Percentiles rank a stretch among this genome's conserved stretches.
These are phyloP conservation scores for Debaryomyces fabryi DNA, from an alignment of 1,139 yeast species.

Conservation along the genomic window DNA sequence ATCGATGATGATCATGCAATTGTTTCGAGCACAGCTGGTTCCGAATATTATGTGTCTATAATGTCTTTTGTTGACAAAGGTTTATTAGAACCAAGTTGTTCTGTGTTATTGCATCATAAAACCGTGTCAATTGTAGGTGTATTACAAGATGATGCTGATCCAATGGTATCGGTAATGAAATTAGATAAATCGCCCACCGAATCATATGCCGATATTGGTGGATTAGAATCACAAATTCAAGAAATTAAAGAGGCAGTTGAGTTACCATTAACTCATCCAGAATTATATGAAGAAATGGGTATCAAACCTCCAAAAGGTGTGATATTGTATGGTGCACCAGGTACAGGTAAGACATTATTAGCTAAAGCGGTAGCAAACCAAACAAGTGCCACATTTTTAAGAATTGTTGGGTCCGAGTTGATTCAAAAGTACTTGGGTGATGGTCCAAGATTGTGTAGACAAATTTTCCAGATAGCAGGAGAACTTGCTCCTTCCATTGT, in stretches of 20 bases:
- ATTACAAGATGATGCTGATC: constrained; percentile 92
- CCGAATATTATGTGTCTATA: constrained; percentile 94
- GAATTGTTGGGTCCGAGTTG: constrained; percentile 96
- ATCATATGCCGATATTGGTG: constrained; percentile 97
- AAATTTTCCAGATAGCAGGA: constrained; percentile 94
- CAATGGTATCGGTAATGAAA: constrained; percentile 97
- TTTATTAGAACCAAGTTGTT: constrained; percentile 95
- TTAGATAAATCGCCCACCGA: constrained; percentile 97
- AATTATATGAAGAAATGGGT: constrained; percentile 98
- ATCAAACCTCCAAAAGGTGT: constrained; percentile 99
- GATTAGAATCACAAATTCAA: constrained; percentile 92
- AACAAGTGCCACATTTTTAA: constrained; percentile 92
- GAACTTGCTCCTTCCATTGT: constrained; percentile 98
- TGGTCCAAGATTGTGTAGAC: constrained; percentile 94
- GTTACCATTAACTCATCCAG: constrained; percentile 96
- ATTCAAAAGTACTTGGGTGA: constrained; percentile 98
- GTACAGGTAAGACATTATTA: constrained; percentile 95
- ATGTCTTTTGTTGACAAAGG: constrained; percentile 98
- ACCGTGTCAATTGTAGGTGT: constrained; percentile 95
- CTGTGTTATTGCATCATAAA: constrained; percentile 93
- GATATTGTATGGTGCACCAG: constrained; percentile 97
- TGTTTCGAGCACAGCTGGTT: constrained; percentile 94
- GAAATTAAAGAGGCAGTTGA: constrained; percentile 98
- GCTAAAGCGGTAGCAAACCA: constrained; percentile 99
- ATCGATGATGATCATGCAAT: constrained; percentile 99